These are phyloP conservation scores for Phoma sp. DNA, from an alignment of 2,329 filamentous ascomycete genomes.

Conservation along the genomic window DNA sequence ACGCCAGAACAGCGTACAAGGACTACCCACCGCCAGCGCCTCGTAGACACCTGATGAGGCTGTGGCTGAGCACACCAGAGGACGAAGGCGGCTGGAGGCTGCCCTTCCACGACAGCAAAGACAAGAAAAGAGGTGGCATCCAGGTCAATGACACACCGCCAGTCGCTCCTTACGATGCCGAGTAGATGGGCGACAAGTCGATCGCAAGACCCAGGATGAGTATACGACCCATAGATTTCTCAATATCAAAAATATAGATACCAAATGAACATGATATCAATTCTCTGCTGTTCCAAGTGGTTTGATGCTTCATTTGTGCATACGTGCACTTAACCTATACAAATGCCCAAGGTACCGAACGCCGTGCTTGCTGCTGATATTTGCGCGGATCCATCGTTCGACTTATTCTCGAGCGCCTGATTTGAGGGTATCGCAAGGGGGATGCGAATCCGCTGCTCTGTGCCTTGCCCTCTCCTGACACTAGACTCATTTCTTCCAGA, in stretches of 20 bases:
- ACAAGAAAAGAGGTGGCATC: slow-evolving; percentile 88
- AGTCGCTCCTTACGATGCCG: slow-evolving; percentile 76
- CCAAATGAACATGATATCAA: slow-evolving; percentile 4
- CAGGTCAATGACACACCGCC: slow-evolving; percentile 84
- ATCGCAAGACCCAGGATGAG: background rate
- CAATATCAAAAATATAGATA: slow-evolving; percentile 2
- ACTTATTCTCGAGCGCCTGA: slow-evolving; percentile 27
- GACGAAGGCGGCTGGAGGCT: slow-evolving; percentile 83
- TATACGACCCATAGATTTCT: slow-evolving; percentile 8
- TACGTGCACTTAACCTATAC: slow-evolving; percentile 22
- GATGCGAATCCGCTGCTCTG: slow-evolving; percentile 23
- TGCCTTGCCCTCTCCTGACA: slow-evolving; percentile 6
- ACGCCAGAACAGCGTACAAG: slow-evolving; percentile 80
- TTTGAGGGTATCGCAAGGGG: slow-evolving; percentile 22
- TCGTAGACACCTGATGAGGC: slow-evolving; percentile 76
- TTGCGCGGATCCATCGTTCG: slow-evolving; percentile 17
- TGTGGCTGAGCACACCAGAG: slow-evolving; percentile 86
- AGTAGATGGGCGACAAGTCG: slow-evolving; percentile 55
- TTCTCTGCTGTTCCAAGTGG: slow-evolving; percentile 19
- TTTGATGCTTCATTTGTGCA: slow-evolving; percentile 36
- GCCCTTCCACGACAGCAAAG: slow-evolving; percentile 78
- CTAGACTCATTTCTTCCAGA: slow-evolving; percentile 3
- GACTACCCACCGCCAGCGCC: slow-evolving; percentile 72
- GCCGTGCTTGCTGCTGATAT: slow-evolving; percentile 27
- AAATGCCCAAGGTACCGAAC: slow-evolving; percentile 24